These are phyloP conservation scores for Prunus kanzakura DNA, from an alignment of 306 rosid genomes.

Conservation along the genomic window DNA sequence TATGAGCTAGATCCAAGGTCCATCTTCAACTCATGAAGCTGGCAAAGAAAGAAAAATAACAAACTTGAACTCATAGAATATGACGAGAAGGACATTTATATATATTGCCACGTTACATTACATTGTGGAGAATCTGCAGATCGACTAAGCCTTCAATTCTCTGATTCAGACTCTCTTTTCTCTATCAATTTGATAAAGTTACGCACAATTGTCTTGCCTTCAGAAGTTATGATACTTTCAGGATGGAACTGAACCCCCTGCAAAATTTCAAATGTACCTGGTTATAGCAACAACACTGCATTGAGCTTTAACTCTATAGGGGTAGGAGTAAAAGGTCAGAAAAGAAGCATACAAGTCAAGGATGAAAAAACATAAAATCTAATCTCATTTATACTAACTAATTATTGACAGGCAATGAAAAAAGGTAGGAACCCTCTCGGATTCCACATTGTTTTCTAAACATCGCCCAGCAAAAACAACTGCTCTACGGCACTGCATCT, in stretches of 20 bases:
- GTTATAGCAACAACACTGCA: not conserved
- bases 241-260: conserved; percentile 99
- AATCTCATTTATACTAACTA: not conserved
- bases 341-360: not conserved
- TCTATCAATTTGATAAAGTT: conserved; percentile 69
- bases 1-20: no score
- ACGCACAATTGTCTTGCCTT: conserved; percentile 63
- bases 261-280: conserved; percentile 13
- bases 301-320: not conserved
- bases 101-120: not conserved
- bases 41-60: no score
- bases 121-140: not conserved
- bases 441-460: not conserved
- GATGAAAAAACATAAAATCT: not conserved
- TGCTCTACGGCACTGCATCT: not conserved
- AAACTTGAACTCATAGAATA: no score
- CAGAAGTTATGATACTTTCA: conserved; percentile 81
- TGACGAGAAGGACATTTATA: no score
- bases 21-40: no score
- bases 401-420: not conserved
- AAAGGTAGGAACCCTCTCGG: not conserved
- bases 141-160: conserved; percentile 3
- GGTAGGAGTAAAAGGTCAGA: not conserved
- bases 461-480: not conserved
- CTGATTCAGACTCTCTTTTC: conserved; percentile 46